Evolutionary conservation across 2,329 filamentous ascomycete genomes (phyloP).

Genomic region (Diaporthe velutina): DNA sequence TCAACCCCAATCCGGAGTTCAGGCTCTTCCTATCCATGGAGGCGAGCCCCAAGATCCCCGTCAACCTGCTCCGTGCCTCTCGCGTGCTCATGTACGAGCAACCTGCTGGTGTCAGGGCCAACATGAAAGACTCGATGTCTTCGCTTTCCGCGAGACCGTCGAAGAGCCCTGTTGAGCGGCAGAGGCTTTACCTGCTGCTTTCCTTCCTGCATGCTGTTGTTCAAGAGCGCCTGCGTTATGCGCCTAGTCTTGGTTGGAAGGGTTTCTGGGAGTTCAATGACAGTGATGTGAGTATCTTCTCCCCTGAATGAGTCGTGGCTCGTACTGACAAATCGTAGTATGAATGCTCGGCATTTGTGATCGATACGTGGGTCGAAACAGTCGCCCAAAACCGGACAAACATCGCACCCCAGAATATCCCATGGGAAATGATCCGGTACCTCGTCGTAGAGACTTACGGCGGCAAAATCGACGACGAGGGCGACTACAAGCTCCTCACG

Average conservation of each 20-base stretch:
- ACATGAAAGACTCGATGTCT: constrained; percentile 97
- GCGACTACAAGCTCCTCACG: constrained; percentile 81
- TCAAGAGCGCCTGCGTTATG: constrained; percentile 94
- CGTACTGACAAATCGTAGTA: constrained; percentile 69
- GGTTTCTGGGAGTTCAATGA: constrained; percentile 99
- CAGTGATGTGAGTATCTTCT: constrained; percentile 83
- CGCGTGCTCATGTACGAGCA: constrained; percentile 98
- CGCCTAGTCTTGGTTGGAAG: constrained; percentile 95
- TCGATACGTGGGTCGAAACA: constrained; percentile 92
- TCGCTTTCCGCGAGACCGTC: constrained; percentile 81
- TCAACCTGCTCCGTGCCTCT: constrained; percentile 93
- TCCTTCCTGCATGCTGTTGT: constrained; percentile 97
- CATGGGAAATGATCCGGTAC: constrained; percentile 95
- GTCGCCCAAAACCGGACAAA: constrained; percentile 90
- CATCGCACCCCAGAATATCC: constrained; percentile 91
- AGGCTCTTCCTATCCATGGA: constrained; percentile 98
- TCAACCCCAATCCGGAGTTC: constrained; percentile 95
- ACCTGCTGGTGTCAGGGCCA: constrained; percentile 93
- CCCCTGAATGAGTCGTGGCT: background rate
- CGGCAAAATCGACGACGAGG: constrained; percentile 95
- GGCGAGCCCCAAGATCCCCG: constrained; percentile 94
- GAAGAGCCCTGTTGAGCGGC: constrained; percentile 91
- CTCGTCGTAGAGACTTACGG: constrained; percentile 96
- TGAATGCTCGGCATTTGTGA: constrained; percentile 95
- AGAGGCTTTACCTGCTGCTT: constrained; percentile 88